These are phyloP conservation scores for Stemphylium vesicarium DNA, from an alignment of 2,329 filamentous ascomycete species.

Conservation along the genomic window DNA sequence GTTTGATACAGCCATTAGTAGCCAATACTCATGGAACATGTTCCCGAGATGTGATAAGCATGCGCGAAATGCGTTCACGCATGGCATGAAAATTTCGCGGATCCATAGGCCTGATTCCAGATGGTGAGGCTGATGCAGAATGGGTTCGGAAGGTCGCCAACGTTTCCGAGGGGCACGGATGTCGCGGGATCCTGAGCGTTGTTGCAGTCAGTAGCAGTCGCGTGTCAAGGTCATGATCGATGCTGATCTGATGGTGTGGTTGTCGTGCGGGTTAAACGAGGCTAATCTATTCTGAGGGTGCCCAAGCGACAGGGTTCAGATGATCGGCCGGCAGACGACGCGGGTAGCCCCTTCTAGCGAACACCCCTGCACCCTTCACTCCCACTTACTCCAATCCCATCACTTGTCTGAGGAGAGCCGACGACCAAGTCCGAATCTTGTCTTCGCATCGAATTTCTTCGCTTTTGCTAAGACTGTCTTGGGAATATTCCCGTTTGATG, in stretches of 20 bases:
- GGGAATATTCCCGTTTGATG: background rate
- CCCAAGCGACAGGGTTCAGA: slow-evolving; percentile 4
- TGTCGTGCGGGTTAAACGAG: slow-evolving; percentile 12
- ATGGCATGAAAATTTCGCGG: background rate
- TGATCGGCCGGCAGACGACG: slow-evolving; percentile 8
- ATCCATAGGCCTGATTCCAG: background rate
- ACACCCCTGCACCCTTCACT: slow-evolving; percentile 5
- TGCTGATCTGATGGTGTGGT: slow-evolving; percentile 20
- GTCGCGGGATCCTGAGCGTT: slow-evolving; percentile 1
- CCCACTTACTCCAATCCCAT: slow-evolving; percentile 6
- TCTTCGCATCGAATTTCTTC: slow-evolving; percentile 2
- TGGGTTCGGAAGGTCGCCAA: slow-evolving; percentile 1
- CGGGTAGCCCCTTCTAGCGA: slow-evolving; percentile 8
- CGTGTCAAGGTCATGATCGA: slow-evolving; percentile 16
- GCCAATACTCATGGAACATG: background rate
- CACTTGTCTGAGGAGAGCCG: slow-evolving; percentile 35
- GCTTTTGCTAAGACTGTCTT: slow-evolving; percentile 5
- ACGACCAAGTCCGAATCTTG: slow-evolving; percentile 23
- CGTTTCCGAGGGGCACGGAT: background rate
- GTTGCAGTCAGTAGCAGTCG: slow-evolving; percentile 11
- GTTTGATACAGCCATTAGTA: background rate
- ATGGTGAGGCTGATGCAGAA: background rate
- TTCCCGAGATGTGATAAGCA: slow-evolving; percentile 1
- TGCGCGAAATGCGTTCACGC: background rate
- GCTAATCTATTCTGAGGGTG: slow-evolving; percentile 28